Evolutionary conservation across 164 flowering plant species (phyloP).

Genomic region (Chimonanthus salicifolius): DNA sequence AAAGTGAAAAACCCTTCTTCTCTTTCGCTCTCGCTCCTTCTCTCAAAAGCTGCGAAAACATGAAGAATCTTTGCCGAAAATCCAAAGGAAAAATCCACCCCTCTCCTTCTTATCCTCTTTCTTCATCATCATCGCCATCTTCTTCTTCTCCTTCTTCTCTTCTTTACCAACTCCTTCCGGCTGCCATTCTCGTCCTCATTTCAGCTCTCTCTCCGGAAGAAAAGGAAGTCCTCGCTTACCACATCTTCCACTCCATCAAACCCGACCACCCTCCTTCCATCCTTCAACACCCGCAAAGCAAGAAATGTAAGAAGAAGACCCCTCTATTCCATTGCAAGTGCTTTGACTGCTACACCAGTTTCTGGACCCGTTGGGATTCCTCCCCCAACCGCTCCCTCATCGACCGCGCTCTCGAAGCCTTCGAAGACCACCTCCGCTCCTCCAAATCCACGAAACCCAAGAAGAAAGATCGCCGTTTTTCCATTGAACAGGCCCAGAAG

Average conservation of each 20-base stretch:
- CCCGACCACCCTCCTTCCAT: conserved; percentile 4
- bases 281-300: conserved; percentile 17
- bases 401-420: conserved; percentile 69
- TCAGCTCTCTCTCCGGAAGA: conserved; percentile 43
- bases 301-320: conserved; percentile 25
- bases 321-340: conserved; percentile 52
- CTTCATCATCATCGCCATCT: conserved; percentile 31
- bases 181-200: conserved; percentile 42
- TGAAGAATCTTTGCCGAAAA: conserved; percentile 25
- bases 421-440: conserved; percentile 50
- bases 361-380: conserved; percentile 77
- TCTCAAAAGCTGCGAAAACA: background rate
- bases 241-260: conserved; percentile 50
- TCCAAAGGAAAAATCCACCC: conserved; percentile 47
- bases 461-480: background rate
- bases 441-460: conserved; percentile 3
- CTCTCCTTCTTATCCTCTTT: conserved; percentile 37
- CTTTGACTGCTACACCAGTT: conserved; percentile 69
- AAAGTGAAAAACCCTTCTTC: background rate
- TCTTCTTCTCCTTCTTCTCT: conserved; percentile 30
- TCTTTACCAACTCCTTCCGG: conserved; percentile 51
- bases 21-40: background rate
- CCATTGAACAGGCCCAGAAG: background rate
- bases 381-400: conserved; percentile 71
- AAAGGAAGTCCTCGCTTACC: conserved; percentile 62